Base-by-base conservation (phyloP, 2,329 filamentous ascomycete genomes). In the Pseudonectria foliicola region DNA sequence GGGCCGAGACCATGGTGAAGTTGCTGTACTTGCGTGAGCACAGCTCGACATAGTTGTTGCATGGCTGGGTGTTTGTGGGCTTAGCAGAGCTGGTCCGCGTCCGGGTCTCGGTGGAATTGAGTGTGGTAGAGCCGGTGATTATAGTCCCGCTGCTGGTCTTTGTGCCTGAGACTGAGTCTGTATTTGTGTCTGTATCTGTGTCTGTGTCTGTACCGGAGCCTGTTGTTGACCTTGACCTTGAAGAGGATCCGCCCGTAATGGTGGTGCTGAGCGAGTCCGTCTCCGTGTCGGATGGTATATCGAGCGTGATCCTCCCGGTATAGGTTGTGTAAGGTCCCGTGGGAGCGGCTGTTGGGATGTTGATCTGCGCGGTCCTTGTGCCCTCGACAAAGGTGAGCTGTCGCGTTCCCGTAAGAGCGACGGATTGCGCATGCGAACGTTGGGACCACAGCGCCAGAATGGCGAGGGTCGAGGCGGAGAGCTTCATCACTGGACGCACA, bases 1-100 rank as follows among this genome's bases (percentile, higher is more conserved):
- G 86, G 13, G 80, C 79, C 13, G 75, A 78, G 2, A 93, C 74
- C 50, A 84, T 71, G 37, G 85, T 89, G 59, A 92, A 81, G 57
- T 92, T 89, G 68, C 81, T 78, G 61, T 88, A 93, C 48, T 77
- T 80, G 39, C 85, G 75, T 6, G 62, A 63, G 65, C 86, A 93
- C 50, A 92, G 79, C 59, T 90, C 84, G 15, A 81, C 62, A 48
- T 85, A 78, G 56, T 79, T 78, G 61, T 93, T 93, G 68, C 86
- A 93, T 4, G 84, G 79, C 39, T 78, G 77, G 0, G 83, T 89
- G 58, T 89, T 90, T 29, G 73, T 75, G 1, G 80, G 70, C 10
- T 69, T 67, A 25, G 59, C 57, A 25, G 66, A 70, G n/a, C 28
- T 29, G 4, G 34, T 46, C 21, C 40, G 40, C 11, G 40, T 46